Evolutionary conservation across 257 asterid genomes (phyloP), one percentile per base, ranked within the genome.

Genomic region (Salvia rosmarinus): DNA sequence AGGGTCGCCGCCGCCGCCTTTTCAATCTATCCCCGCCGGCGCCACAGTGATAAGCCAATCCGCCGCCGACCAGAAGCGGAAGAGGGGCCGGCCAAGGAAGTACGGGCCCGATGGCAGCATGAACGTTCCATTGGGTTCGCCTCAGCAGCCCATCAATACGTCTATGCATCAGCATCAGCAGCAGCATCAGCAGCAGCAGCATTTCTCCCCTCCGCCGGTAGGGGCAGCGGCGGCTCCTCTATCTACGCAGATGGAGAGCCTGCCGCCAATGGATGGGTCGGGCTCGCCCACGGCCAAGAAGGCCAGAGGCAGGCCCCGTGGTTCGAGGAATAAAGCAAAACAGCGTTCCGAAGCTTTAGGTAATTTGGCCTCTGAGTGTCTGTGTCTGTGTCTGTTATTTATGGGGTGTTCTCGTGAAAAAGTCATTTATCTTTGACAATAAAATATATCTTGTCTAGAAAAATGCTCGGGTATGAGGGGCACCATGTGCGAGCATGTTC

Each of bases 251-350:
- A 17, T 77, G 68, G 81, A 78, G 72, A 35, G 40, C 42, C 64
- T 64, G 69, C 58, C 64, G 6, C 21, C 70, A 0, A 20, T 64
- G 42, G 82, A 70, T 14, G 87, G 80, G 23, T 75, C 81, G 37
- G 74, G 67, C 16, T 74, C 84, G 0, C 79, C 86, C 7, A 16
- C 77, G 21, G 37, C 51, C 8, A 86, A 86, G 78, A 86, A 82
- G 77, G 76, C 82, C 52, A 68, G 91, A 57, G 91, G 85, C 72
- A 74, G 91, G 70, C 91, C 91, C 50, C 85, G 79, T 35, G 89
- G 84, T 62, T 84, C 91, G 4, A 75, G 73, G 55, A 82, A 82
- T 55, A 80, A 84, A 75, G 70, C 16, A 14, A 82, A 73, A 68
- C 67, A 62, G 51, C 80, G 52, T 17, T 37, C 35, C 21, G 80